Evolutionary conservation across 2,329 filamentous ascomycete genomes (phyloP), one percentile per base, ranked within the genome.

Genomic region (Macroventuria anomochaeta): DNA sequence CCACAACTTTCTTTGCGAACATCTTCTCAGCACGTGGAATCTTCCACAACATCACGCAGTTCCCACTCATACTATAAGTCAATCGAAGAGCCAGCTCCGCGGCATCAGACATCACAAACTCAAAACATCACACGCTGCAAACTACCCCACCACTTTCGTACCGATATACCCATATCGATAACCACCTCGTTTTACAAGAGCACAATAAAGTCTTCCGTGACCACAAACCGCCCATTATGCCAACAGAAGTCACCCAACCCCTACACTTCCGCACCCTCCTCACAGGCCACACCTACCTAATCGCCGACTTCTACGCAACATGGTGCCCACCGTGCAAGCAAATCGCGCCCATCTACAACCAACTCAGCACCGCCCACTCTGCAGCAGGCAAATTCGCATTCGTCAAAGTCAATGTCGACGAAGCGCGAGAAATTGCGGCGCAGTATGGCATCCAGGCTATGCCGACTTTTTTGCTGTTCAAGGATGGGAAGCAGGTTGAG

Each of bases 281-380:
- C 13, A 64, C 57, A n/a, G 57, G 58, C 0, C 66, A 72, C 55
- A 71, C 67, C n/a, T 74, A 71, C 57, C 71, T 81, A 53, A 73
- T 82, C 43, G 75, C 79, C 60, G 80, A 82, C 66, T 81, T 81
- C 73, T 80, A 78, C 66, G 80, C 80, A 12, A 79, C 77, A 58
- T 85, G 83, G 81, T 84, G 83, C 64, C 81, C 81, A 2, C 82
- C 82, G 13, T 85, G 82, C 76, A 82, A 82, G 65, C 74, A 77
- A 49, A 81, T 85, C 51, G 77, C 77, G 0, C 82, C 82, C 41
- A 71, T 80, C 57, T 79, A 83, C 69, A 76, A 78, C 42, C 76
- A 82, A 61, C 77, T 84, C 58, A 80, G 80, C 59, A 74, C 77
- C 17, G 66, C 77, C n/a, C 77, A 83, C 65, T 54, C 73, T 25